These are phyloP conservation scores for Aspergillus amoenus DNA, from an alignment of 2,329 filamentous ascomycete species.

Conservation along the genomic window DNA sequence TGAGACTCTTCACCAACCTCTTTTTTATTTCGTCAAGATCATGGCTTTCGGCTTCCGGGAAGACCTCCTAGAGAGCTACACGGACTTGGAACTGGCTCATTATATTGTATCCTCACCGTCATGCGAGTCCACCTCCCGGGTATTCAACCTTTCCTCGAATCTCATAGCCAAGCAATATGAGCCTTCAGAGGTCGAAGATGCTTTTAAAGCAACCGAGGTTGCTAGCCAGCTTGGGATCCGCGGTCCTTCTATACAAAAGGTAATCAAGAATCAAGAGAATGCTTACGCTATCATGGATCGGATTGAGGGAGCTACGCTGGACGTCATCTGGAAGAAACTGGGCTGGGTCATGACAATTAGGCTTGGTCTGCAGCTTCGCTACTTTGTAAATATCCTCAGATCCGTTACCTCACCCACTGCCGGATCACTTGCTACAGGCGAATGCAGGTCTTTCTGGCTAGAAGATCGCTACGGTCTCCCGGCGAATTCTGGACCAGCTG, in stretches of 20 bases:
- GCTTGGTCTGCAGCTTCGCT: slow-evolving; percentile 22
- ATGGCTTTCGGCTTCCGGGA: too few relatives aligned
- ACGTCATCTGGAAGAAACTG: slow-evolving; percentile 19
- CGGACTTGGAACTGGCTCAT: too few relatives aligned
- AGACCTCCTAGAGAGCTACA: too few relatives aligned
- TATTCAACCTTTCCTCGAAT: not conserved
- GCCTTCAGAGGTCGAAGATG: slow-evolving; percentile 16
- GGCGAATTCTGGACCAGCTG: slow-evolving; percentile 11
- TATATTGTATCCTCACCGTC: too few relatives aligned
- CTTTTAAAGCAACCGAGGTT: slow-evolving; percentile 15
- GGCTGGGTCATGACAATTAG: slow-evolving; percentile 20
- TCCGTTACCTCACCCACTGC: slow-evolving; percentile 21
- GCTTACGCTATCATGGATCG: slow-evolving; percentile 21
- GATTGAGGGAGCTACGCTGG: slow-evolving; percentile 20
- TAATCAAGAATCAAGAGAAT: slow-evolving; percentile 6
- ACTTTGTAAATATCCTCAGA: slow-evolving; percentile 18
- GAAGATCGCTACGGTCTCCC: slow-evolving; percentile 23
- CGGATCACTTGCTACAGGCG: slow-evolving; percentile 18
- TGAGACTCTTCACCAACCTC: too few relatives aligned
- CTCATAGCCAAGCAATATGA: slow-evolving; percentile 15
- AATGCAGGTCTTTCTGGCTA: slow-evolving; percentile 21
- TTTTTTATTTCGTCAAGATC: too few relatives aligned
- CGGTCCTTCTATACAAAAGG: slow-evolving; percentile 14
- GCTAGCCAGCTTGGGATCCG: slow-evolving; percentile 22
- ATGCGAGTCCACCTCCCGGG: too few relatives aligned